A percentile compares a stretch with the other conserved stretches of the same genome.
Evolutionary conservation across 2,329 filamentous ascomycete genomes (phyloP).

Genomic region (Plenodomus lindquistii): DNA sequence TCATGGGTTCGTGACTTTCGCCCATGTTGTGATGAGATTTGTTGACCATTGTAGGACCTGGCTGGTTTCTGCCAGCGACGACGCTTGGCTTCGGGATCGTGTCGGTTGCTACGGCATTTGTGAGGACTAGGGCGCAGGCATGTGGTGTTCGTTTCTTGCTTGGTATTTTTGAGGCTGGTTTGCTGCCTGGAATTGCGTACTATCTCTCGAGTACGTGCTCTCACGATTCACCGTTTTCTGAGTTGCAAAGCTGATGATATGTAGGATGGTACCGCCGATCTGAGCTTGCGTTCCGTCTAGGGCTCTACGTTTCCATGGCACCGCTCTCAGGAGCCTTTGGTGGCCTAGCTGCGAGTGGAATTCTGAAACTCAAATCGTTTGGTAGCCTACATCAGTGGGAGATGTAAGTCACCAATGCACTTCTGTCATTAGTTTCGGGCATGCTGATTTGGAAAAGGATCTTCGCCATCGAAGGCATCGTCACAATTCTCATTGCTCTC

Average conservation of each 20-base stretch:
- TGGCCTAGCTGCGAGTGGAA: conserved; percentile 62
- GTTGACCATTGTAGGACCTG: conserved; percentile 53
- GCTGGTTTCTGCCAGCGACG: conserved; percentile 68
- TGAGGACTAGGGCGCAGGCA: too few relatives aligned
- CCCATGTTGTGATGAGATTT: background rate
- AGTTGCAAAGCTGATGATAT: too few relatives aligned
- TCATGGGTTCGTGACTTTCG: conserved; percentile 52
- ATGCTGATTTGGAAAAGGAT: conserved; percentile 49
- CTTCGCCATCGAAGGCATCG: conserved; percentile 68
- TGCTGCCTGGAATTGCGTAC: too few relatives aligned
- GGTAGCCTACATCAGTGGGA: conserved; percentile 61
- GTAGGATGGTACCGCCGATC: too few relatives aligned
- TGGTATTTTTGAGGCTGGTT: too few relatives aligned
- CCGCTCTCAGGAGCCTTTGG: conserved; percentile 71
- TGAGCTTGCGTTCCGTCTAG: too few relatives aligned
- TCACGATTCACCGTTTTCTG: too few relatives aligned
- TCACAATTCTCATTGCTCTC: conserved; percentile 59
- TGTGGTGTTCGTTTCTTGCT: too few relatives aligned
- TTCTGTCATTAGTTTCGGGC: too few relatives aligned
- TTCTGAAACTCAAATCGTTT: conserved; percentile 62
- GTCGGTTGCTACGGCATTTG: conserved; percentile 67
- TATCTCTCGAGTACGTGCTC: too few relatives aligned
- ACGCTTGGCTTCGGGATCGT: conserved; percentile 63
- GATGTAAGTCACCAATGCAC: conserved; percentile 47
- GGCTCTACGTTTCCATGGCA: too few relatives aligned